Evolutionary conservation across 2,329 filamentous ascomycete genomes (phyloP).

Genomic region (Cadophora luteo-olivacea): DNA sequence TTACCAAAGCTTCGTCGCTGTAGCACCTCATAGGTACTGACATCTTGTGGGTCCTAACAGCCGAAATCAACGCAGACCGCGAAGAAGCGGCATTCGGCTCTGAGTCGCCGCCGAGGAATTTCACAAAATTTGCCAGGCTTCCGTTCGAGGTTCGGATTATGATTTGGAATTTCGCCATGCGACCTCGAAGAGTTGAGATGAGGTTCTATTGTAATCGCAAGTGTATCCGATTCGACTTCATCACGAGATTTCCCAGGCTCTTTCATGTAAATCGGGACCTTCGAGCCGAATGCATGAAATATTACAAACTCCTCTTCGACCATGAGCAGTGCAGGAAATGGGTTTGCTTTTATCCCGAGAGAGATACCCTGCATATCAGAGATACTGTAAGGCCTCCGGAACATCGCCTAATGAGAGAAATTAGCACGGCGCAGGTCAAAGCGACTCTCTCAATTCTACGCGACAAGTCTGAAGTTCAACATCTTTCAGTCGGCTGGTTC

Average conservation of each 20-base stretch:
- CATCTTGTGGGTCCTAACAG: no score
- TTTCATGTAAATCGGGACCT: constrained; percentile 2
- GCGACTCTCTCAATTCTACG: not conserved
- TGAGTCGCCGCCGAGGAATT: not conserved
- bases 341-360: not conserved
- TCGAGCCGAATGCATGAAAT: not conserved
- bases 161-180: not conserved
- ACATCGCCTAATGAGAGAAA: no score
- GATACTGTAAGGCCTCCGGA: not conserved
- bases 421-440: not conserved
- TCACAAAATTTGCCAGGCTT: not conserved
- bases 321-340: not conserved
- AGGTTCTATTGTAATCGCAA: not conserved
- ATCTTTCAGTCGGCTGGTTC: not conserved
- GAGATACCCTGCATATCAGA: constrained; percentile 7
- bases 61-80: no score
- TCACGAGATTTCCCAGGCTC: not conserved
- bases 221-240: not conserved
- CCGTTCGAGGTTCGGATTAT: constrained; percentile 1
- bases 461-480: not conserved
- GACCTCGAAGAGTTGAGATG: constrained; percentile 1
- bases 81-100: not conserved
- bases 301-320: not conserved
- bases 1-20: no score
- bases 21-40: no score